Evolutionary conservation across 2,329 filamentous ascomycete genomes (phyloP), one percentile per base, ranked within the genome.

Genomic region (Aspergillus sp.): DNA sequence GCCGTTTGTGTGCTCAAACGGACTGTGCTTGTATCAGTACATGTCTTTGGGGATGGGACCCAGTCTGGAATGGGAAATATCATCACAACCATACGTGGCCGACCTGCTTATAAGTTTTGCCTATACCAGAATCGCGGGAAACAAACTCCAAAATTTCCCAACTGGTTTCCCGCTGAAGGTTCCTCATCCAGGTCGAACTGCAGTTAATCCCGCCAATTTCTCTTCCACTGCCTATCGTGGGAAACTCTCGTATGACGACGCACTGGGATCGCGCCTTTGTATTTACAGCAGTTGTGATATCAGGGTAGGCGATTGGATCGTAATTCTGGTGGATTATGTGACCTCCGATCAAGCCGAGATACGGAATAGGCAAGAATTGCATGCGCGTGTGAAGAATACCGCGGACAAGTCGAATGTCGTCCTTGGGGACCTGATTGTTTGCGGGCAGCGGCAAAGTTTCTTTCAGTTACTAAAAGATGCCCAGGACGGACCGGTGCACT

Each of bases 91-190:
- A 2, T 85, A 87, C 56, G 91, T 96, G 1, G 90, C 96, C 12
- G 93, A 97, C 69, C 80, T 97, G 2, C 81, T 97, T 0, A 76
- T 96, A 47, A 93, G 87, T 72, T 90, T 97, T 69, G 93, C 91
- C 71, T 95, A 92, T 68, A 69, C 77, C 12, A 84, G 86, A 47
- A 79, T 87, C 6, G 65, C 63, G 5, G 57, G 58, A 9, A 61
- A 49, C 12, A 60, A 64, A 14, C 71, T 88, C 25, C 76, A 75
- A 37, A 79, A 84, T 53, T 84, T 87, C 51, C 86, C 86, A 0
- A 76, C 73, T 39, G 85, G 85, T 2, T 78, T 88, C 52, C 79
- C 79, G 19, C 67, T 87, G 43, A 78, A 73, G 49, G 80, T 86
- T 5, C 84, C 84, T 11, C 5, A 33, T 25, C 44, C 46, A 17